These are phyloP conservation scores for Nakaseomyces sp. DNA, from an alignment of 1,139 yeast species.

Conservation along the genomic window DNA sequence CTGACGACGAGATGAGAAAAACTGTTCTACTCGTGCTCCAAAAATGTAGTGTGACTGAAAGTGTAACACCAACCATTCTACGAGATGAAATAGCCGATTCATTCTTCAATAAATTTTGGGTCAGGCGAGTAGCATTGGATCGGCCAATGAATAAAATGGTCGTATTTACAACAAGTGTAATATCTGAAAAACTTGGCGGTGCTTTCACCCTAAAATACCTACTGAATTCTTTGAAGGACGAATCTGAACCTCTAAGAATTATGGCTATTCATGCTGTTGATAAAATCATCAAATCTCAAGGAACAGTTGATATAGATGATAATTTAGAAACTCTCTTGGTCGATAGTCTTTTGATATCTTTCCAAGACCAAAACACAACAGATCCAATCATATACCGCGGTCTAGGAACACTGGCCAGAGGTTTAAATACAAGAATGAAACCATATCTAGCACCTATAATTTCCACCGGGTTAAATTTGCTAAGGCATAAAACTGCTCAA, in stretches of 20 bases:
- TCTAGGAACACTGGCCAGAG: constrained; percentile 56
- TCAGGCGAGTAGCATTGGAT: constrained; percentile 57
- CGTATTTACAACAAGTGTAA: constrained; percentile 59
- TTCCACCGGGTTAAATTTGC: constrained; percentile 62
- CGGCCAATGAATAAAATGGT: constrained; percentile 49
- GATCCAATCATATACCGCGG: constrained; percentile 52
- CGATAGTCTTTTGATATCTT: constrained; percentile 78
- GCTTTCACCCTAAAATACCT: constrained; percentile 51
- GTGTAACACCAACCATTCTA: constrained; percentile 41
- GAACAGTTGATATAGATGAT: constrained; percentile 46
- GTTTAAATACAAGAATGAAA: constrained; percentile 59
- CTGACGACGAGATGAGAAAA: constrained; percentile 83
- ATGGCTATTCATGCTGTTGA: constrained; percentile 72
- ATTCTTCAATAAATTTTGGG: constrained; percentile 74
- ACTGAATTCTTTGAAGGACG: constrained; percentile 61
- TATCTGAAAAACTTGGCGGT: constrained; percentile 64
- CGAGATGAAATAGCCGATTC: constrained; percentile 47
- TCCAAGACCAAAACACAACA: constrained; percentile 63
- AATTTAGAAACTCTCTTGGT: constrained; percentile 59
- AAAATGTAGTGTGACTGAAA: constrained; percentile 47
- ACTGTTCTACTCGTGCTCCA: constrained; percentile 57
- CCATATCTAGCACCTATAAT: constrained; percentile 73
- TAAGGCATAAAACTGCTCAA: constrained; percentile 64
- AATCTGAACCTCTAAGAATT: constrained; percentile 66
- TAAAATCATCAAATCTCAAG: constrained; percentile 36